A percentile compares a stretch with the other conserved stretches of the same genome.
phyloP scores from a whole-genome alignment of 306 rosid species.

The Lathyrus aphaca region DNA sequence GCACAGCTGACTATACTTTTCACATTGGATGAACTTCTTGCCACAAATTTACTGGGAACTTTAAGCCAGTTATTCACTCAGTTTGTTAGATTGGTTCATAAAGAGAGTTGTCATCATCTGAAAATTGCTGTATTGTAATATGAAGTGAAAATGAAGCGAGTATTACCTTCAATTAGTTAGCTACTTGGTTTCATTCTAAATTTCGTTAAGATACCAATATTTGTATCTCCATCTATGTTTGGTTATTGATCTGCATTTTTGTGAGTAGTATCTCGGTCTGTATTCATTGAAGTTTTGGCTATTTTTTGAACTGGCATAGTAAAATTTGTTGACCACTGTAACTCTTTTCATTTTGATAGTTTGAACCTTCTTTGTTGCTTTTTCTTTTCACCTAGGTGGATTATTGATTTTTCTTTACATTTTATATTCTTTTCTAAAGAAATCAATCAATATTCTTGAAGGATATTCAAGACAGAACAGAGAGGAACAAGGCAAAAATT shows the following conservation, averaged over 20 bases:
- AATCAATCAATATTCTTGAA: not conserved
- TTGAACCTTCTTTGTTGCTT: not conserved
- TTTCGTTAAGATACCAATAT: conserved; percentile 48
- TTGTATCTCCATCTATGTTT: conserved; percentile 53
- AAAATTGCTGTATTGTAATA: conserved; percentile 56
- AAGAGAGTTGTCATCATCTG: conserved; percentile 52
- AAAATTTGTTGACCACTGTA: conserved; percentile 40
- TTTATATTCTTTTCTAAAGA: not conserved
- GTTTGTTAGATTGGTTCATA: conserved; percentile 41
- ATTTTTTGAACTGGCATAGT: conserved; percentile 11
- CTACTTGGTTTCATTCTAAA: conserved; percentile 52
- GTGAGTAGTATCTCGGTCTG: conserved; percentile 46
- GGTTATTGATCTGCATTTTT: conserved; percentile 32
- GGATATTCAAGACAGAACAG: not conserved
- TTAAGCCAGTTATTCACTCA: conserved; percentile 36
- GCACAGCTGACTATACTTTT: conserved; percentile 63
- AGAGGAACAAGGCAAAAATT: not conserved
- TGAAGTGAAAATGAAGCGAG: conserved; percentile 61
- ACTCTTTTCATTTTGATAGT: conserved; percentile 15
- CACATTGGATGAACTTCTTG: conserved; percentile 38
- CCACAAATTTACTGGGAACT: conserved; percentile 39
- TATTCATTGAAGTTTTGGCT: conserved; percentile 32
- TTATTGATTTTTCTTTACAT: not conserved
- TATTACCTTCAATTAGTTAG: conserved; percentile 49
- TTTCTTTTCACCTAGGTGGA: not conserved